These are phyloP conservation scores for Jimgerdemannia flammicorona DNA, from an alignment of 192 early-diverging fungal genomes.

Conservation along the genomic window DNA sequence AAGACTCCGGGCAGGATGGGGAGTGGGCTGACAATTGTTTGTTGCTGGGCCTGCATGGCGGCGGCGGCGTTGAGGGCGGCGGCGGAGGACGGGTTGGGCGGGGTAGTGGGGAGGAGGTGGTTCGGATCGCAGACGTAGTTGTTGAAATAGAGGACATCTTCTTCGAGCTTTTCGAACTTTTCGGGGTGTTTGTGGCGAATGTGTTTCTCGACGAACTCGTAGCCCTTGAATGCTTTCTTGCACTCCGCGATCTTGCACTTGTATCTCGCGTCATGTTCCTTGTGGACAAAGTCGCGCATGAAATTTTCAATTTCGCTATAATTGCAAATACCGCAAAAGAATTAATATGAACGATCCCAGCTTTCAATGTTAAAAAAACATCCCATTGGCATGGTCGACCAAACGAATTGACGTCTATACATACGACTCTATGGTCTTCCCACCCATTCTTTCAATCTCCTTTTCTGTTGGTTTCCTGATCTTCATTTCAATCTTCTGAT, in stretches of 20 bases:
- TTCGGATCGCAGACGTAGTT: conserved; percentile 86
- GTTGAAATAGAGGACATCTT: conserved; percentile 80
- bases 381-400: too few species aligned
- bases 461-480: conserved; percentile 32
- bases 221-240: conserved; percentile 91
- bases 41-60: neutral
- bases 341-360: too few species aligned
- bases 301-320: conserved; percentile 48
- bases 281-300: conserved; percentile 46
- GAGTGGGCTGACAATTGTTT: neutral
- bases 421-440: conserved; percentile 46
- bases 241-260: conserved; percentile 76
- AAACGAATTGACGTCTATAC: neutral
- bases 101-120: conserved; percentile 50
- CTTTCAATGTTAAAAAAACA: neutral
- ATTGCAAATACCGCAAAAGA: neutral
- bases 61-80: neutral
- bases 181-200: conserved; percentile 86
- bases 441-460: conserved; percentile 47
- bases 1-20: neutral
- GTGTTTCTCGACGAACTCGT: conserved; percentile 93
- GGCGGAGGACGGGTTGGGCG: neutral
- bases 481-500: conserved; percentile 50
- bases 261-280: conserved; percentile 81
- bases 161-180: conserved; percentile 53